Evolutionary conservation across 2,329 filamentous ascomycete genomes (phyloP), one percentile per base, ranked within the genome.

Genomic region (Ceratocystis ficicola): DNA sequence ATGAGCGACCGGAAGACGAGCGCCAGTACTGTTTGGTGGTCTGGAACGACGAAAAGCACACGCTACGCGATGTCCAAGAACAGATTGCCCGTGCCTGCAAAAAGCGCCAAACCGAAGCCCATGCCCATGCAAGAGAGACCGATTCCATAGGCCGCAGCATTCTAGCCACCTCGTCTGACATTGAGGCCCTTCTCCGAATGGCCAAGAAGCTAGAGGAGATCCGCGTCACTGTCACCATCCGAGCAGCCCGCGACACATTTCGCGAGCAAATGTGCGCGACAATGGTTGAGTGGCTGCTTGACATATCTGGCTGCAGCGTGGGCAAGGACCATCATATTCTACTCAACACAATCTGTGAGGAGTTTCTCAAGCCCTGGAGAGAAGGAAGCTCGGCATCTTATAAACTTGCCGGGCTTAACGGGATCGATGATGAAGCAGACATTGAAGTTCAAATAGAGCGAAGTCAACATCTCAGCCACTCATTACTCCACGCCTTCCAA

Each of bases 21-120:
- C 71, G 71, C 10, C 90, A 96, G 71, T 99, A 88, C 74, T 88
- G 89, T 4, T 78, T 99, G 57, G 79, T 96, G 17, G 79, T 99
- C 4, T 99, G 94, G 94, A 99, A 99, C 71, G 94, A 99, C 70
- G 94, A 99, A 77, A 99, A 99, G 75, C 94, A 99, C 74, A 99
- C 94, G 0, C 87, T 97, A 55, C 84, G 86, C 60, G 94, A 99
- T 73, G 93, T 99, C 5, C 82, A 87, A 70, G 86, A 95, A 66
- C 93, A 97, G 74, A 90, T 99, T 25, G 88, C 90, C 2, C 84
- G 93, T 69, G 94, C 94, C 62, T 99, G 94, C 77, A 84, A 83
- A 68, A 86, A 89, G 70, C 83, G 85, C 5, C 78, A 81, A 68
- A 79, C 78, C 4, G 88, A 90, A 68, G 93, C 90, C 2, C 77